Conservation (phyloP, 2,329 filamentous ascomycete genomes). For the Aspergillus novofumigatus region DNA sequence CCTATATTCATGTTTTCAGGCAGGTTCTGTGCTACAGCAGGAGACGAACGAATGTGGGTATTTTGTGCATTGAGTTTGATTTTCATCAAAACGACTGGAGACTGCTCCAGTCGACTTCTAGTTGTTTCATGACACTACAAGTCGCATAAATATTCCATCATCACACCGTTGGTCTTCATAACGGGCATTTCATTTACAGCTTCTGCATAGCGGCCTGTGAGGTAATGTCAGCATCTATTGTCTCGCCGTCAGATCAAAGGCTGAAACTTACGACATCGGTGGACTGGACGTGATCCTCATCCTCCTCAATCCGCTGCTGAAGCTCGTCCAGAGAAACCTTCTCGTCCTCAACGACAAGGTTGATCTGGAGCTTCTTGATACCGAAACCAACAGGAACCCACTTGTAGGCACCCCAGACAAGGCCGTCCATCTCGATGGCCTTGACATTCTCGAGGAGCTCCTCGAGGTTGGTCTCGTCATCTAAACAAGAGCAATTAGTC, state of each 20-base stretch:
- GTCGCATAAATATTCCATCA: constrained; percentile 33
- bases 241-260: background rate
- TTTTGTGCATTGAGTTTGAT: constrained; percentile 21
- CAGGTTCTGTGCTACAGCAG: background rate
- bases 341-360: constrained; percentile 94
- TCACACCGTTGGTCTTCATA: constrained; percentile 31
- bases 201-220: constrained; percentile 75
- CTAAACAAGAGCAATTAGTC: constrained; percentile 38
- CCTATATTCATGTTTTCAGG: background rate
- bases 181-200: constrained; percentile 58
- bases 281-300: constrained; percentile 96
- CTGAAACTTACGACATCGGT: constrained; percentile 65
- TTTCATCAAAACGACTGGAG: constrained; percentile 30
- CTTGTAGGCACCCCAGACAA: constrained; percentile 92
- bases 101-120: constrained; percentile 24
- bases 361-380: constrained; percentile 99
- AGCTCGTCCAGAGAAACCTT: constrained; percentile 87
- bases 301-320: constrained; percentile 75
- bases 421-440: constrained; percentile 82
- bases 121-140: constrained; percentile 34
- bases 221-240: constrained; percentile 12
- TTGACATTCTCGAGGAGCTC: constrained; percentile 77
- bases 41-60: constrained; percentile 11
- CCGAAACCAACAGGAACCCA: constrained; percentile 89
- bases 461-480: constrained; percentile 91